A percentile compares a stretch with the other conserved stretches of the same genome.
phyloP scores from a whole-genome alignment of 257 asterid species.

The Salvia hispanica region DNA sequence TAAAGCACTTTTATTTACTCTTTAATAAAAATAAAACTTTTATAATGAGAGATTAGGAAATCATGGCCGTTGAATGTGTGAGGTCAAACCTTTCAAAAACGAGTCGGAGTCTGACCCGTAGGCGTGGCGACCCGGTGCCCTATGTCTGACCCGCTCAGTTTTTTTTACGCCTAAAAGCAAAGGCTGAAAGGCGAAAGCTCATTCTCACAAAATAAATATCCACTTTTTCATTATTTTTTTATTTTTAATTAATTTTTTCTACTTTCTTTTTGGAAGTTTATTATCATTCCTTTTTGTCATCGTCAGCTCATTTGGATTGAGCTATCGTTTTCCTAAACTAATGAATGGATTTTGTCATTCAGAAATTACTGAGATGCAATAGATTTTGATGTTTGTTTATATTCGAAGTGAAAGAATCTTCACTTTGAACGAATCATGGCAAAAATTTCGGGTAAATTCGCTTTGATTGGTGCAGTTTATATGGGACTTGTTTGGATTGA shows the following conservation, averaged over 20 bases:
- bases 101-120: slow-evolving; percentile 45
- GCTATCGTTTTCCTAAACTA: slow-evolving; percentile 38
- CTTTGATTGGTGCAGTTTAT: neutral
- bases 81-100: slow-evolving; percentile 54
- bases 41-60: slow-evolving; percentile 23
- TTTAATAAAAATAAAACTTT: slow-evolving; percentile 21
- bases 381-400: neutral
- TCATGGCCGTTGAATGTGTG: slow-evolving; percentile 29
- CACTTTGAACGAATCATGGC: neutral
- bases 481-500: neutral
- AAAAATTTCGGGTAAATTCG: neutral
- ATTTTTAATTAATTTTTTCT: too few species aligned
- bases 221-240: slow-evolving; percentile 5
- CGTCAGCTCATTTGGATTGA: slow-evolving; percentile 28
- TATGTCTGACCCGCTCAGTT: slow-evolving; percentile 47
- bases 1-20: slow-evolving; percentile 42
- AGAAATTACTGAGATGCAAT: neutral
- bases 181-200: slow-evolving; percentile 40
- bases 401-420: neutral
- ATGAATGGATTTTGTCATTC: slow-evolving; percentile 2
- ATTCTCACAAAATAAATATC: slow-evolving; percentile 26
- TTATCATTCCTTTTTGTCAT: slow-evolving; percentile 36
- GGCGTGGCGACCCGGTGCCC: slow-evolving; percentile 46
- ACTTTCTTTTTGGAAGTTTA: slow-evolving; percentile 44
- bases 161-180: slow-evolving; percentile 32